phyloP scores from a whole-genome alignment of 192 early-diverging fungal species.

The Coemansia furcata region DNA sequence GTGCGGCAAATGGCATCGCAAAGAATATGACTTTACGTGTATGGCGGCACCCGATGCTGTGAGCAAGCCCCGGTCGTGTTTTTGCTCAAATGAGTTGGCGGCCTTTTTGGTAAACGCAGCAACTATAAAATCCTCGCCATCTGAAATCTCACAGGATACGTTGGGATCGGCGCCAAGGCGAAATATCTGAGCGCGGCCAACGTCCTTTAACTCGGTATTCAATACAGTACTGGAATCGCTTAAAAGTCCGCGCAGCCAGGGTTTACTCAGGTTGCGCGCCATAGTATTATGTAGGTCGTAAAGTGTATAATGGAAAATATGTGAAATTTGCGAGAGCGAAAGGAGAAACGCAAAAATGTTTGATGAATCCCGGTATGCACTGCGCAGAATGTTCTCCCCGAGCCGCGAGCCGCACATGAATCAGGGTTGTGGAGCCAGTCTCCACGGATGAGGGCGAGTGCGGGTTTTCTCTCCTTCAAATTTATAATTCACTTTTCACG shows the following conservation, averaged over 20 bases:
- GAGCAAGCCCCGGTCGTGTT: background rate
- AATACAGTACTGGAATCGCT: background rate
- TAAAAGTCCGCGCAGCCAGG: constrained; percentile 31
- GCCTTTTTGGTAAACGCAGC: constrained; percentile 21
- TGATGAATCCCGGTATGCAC: background rate
- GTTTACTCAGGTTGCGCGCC: constrained; percentile 20
- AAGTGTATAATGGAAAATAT: background rate
- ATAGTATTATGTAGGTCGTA: constrained; percentile 7
- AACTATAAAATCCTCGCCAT: constrained; percentile 38
- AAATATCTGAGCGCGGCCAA: constrained; percentile 27
- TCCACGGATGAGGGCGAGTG: background rate
- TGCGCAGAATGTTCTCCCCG: background rate
- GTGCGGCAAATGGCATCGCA: background rate
- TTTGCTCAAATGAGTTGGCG: constrained; percentile 8
- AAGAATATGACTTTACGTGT: constrained; percentile 13
- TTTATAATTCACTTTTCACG: background rate
- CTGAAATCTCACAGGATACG: constrained; percentile 44
- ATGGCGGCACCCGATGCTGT: constrained; percentile 2
- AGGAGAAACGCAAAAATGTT: background rate
- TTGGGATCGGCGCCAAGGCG: background rate
- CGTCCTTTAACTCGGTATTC: constrained; percentile 5
- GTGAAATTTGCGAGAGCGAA: background rate
- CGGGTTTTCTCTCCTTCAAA: background rate
- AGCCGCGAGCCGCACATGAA: background rate
- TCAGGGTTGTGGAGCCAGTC: background rate